phyloP scores from a whole-genome alignment of 2,329 filamentous ascomycete species.

The Colletotrichum spinosum region DNA sequence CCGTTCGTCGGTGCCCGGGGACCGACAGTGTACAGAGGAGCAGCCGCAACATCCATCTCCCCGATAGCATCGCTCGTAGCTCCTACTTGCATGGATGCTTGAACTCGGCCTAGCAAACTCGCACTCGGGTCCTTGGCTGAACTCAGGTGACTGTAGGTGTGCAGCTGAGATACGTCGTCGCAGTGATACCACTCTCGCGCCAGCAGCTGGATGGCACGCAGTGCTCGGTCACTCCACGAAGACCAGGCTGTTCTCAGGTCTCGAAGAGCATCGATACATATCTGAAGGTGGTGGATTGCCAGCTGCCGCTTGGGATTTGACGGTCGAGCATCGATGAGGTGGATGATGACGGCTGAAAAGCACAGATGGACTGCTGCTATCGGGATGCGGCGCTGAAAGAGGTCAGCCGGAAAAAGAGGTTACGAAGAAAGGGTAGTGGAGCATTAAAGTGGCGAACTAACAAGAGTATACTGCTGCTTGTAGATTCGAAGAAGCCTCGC shows the following conservation, averaged over 20 bases:
- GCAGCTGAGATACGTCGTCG: constrained; percentile 31
- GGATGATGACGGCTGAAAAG: constrained; percentile 38
- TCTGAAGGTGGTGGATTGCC: constrained; percentile 33
- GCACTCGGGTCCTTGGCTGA: background rate
- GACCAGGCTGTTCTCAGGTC: constrained; percentile 37
- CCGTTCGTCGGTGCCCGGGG: background rate
- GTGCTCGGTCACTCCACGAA: constrained; percentile 36
- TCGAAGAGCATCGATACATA: constrained; percentile 33
- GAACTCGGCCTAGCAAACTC: no score
- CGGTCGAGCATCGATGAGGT: constrained; percentile 39
- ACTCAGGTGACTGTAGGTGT: background rate
- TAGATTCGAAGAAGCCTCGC: constrained; percentile 38
- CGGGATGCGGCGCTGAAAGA: constrained; percentile 36
- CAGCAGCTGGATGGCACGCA: constrained; percentile 32
- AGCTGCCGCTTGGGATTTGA: constrained; percentile 29
- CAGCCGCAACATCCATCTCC: background rate
- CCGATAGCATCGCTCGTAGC: background rate
- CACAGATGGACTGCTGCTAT: constrained; percentile 39
- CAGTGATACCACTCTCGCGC: constrained; percentile 39
- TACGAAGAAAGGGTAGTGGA: background rate
- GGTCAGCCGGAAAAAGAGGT: no score
- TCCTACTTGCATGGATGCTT: no score
- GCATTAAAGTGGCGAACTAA: background rate
- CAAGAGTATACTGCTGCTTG: constrained; percentile 41
- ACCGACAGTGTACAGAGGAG: background rate